A percentile compares a stretch with the other conserved stretches of the same genome.
Conservation (phyloP, 108 stramenopile species). For the Parietichytrium sp. region DNA sequence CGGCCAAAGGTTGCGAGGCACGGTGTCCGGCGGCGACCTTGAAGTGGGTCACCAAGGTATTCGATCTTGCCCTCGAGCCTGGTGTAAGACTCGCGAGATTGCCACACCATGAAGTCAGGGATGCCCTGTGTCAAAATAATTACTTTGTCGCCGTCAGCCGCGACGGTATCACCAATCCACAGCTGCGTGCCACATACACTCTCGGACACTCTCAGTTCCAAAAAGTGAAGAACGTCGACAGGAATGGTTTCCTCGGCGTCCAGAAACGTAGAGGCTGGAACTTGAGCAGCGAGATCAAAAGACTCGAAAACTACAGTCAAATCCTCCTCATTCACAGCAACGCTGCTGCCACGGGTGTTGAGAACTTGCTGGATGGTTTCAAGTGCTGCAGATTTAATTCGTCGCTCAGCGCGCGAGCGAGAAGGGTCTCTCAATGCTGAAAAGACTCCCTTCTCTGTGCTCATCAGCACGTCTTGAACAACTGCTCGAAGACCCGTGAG, state of each 20-base stretch:
- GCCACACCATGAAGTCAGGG: too few species aligned
- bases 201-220: too few species aligned
- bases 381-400: not conserved
- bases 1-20: not conserved
- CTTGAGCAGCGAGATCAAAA: slow-evolving; percentile 27
- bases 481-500: not conserved
- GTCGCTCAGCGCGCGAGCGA: not conserved
- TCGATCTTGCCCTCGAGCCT: not conserved
- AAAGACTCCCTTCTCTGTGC: too few species aligned
- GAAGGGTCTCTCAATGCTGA: not conserved
- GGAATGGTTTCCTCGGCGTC: too few species aligned
- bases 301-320: too few species aligned
- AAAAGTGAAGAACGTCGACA: too few species aligned
- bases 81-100: not conserved
- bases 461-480: too few species aligned
- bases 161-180: not conserved
- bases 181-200: too few species aligned
- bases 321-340: too few species aligned
- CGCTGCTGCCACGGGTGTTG: too few species aligned
- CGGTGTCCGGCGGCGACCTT: slow-evolving; percentile 24
- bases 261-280: not conserved
- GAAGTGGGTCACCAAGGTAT: not conserved
- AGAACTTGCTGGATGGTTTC: too few species aligned
- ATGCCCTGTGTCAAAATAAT: too few species aligned
- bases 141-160: not conserved